phyloP scores from a whole-genome alignment of 352 stramenopile genomes.

The Phytophthora gonapodyides region DNA sequence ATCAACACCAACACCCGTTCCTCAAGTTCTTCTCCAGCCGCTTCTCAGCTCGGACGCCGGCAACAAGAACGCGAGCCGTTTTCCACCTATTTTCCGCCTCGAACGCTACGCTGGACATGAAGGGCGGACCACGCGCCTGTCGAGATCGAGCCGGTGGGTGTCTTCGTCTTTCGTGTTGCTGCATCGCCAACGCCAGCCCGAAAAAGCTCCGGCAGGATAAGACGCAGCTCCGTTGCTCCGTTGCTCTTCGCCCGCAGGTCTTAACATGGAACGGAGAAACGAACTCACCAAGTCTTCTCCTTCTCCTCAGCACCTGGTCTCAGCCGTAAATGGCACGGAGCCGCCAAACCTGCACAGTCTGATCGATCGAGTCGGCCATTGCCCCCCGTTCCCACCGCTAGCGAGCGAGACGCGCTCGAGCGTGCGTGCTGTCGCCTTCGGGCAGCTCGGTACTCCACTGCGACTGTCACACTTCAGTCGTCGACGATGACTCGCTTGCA shows the following conservation, averaged over 20 bases:
- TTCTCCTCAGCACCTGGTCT: conserved; percentile 15
- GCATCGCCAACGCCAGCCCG: conserved; percentile 12
- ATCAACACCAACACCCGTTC: conserved; percentile 14
- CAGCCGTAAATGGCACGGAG: conserved; percentile 26
- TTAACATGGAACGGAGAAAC: conserved; percentile 37
- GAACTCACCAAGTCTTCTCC: conserved; percentile 8
- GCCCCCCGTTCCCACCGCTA: conserved; percentile 20
- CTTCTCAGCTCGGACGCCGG: neutral
- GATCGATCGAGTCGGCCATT: conserved; percentile 17
- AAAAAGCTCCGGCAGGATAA: conserved; percentile 34
- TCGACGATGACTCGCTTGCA: conserved; percentile 28
- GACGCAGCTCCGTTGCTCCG: conserved; percentile 22
- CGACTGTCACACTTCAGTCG: neutral
- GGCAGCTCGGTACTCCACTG: conserved; percentile 12
- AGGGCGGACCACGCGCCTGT: conserved; percentile 15
- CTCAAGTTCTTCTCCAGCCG: neutral
- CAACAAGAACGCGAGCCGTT: conserved; percentile 14
- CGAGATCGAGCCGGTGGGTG: conserved; percentile 30
- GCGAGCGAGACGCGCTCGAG: conserved; percentile 28
- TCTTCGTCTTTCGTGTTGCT: conserved; percentile 18
- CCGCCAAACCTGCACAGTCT: conserved; percentile 14
- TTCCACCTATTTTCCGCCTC: conserved; percentile 11
- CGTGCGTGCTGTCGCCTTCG: conserved; percentile 7
- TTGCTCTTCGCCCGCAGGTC: conserved; percentile 1
- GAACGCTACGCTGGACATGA: conserved; percentile 14